These are phyloP conservation scores for Arthrobotrys conoides DNA, from an alignment of 2,329 filamentous ascomycete species.

Conservation along the genomic window DNA sequence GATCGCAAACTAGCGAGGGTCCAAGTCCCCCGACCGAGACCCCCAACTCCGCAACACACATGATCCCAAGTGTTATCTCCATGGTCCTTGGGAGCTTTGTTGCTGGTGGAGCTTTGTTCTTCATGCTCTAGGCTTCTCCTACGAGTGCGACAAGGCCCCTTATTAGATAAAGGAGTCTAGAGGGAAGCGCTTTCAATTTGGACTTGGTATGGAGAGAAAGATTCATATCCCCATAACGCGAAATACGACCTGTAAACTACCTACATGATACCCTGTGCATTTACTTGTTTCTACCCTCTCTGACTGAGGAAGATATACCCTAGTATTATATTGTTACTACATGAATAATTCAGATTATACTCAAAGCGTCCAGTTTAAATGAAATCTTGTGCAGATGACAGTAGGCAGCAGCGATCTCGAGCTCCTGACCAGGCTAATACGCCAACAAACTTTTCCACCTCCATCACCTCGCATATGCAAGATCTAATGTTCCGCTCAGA, in stretches of 20 bases:
- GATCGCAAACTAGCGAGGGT: constrained; percentile 38
- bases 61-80: constrained; percentile 48
- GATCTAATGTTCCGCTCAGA: background rate
- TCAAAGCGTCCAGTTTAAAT: background rate
- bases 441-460: background rate
- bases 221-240: constrained; percentile 1
- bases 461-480: constrained; percentile 4
- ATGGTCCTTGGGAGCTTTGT: constrained; percentile 49
- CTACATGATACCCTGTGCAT: constrained; percentile 44
- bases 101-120: constrained; percentile 44
- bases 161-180: background rate
- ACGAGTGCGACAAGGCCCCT: background rate
- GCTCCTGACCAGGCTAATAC: background rate
- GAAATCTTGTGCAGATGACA: background rate
- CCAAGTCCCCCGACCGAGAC: constrained; percentile 44
- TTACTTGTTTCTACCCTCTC: background rate
- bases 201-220: background rate
- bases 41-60: constrained; percentile 41
- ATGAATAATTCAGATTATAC: constrained; percentile 10
- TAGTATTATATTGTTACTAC: constrained; percentile 9
- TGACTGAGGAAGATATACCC: constrained; percentile 20
- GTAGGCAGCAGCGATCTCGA: background rate
- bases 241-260: constrained; percentile 28
- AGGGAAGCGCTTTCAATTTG: background rate
- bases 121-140: constrained; percentile 23